Conservation (phyloP, 2,329 filamentous ascomycete genomes). For the Apiospora marii region DNA sequence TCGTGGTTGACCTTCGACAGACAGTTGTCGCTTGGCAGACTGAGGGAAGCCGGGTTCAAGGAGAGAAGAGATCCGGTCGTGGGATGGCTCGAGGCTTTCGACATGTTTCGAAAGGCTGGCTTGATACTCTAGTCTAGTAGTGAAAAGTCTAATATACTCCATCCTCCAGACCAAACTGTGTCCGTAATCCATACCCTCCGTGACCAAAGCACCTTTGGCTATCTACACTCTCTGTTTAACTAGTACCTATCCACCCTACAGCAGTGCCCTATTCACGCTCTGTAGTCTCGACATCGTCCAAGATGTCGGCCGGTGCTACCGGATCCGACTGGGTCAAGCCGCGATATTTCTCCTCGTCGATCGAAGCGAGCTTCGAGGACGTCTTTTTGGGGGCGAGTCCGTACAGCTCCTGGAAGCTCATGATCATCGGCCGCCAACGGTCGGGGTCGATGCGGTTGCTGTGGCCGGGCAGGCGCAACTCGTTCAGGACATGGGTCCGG, state of each 20-base stretch:
- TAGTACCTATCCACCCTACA: too few relatives aligned
- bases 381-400: constrained; percentile 38
- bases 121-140: constrained; percentile 40
- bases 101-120: constrained; percentile 49
- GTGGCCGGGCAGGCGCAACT: constrained; percentile 46
- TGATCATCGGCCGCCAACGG: constrained; percentile 52
- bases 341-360: constrained; percentile 44
- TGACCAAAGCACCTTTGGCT: too few relatives aligned
- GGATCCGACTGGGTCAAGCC: background rate
- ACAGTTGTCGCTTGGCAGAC: constrained; percentile 51
- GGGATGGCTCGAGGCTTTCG: constrained; percentile 53
- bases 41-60: constrained; percentile 49
- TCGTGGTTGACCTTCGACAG: constrained; percentile 57
- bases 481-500: constrained; percentile 43
- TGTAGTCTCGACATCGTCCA: too few relatives aligned
- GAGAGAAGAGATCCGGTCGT: constrained; percentile 47
- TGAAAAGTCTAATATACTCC: background rate
- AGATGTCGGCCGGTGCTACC: background rate
- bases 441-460: constrained; percentile 51
- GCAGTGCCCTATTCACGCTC: too few relatives aligned
- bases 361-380: constrained; percentile 36
- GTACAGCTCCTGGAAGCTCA: constrained; percentile 53
- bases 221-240: too few relatives aligned
- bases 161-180: too few relatives aligned
- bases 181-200: too few relatives aligned